A percentile compares a stretch with the other conserved stretches of the same genome.
Conservation (phyloP, 176 grass and related monocot genomes). For the Juncus inflexus region DNA sequence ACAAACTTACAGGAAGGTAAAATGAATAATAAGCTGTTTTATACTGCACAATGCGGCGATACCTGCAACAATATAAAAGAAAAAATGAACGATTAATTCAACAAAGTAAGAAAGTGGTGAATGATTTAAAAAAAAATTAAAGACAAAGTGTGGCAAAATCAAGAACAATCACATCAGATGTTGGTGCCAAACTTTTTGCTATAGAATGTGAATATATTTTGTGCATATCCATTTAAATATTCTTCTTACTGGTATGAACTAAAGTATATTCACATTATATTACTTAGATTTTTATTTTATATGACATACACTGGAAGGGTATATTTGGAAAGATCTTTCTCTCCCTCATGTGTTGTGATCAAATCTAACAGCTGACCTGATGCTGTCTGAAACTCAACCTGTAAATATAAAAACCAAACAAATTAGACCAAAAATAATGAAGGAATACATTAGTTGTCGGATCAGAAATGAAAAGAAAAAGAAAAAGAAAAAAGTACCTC, state of each 20-base stretch:
- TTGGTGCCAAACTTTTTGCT: conserved; percentile 1
- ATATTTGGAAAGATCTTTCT: conserved; percentile 85
- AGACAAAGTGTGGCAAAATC: neutral
- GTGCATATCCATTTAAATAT: too few species aligned
- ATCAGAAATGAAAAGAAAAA: neutral
- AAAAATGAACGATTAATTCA: too few species aligned
- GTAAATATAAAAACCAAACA: conserved; percentile 22
- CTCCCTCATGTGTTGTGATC: conserved; percentile 97
- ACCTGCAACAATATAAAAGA: conserved; percentile 39
- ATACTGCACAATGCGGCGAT: conserved; percentile 88
- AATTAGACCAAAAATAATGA: neutral
- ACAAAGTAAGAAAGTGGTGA: conserved; percentile 16
- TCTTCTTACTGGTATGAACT: too few species aligned
- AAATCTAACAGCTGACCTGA: conserved; percentile 93
- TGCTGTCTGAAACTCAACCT: conserved; percentile 99
- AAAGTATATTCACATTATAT: too few species aligned
- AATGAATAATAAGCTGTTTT: conserved; percentile 99
- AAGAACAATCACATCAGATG: conserved; percentile 18
- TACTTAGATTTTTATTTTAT: conserved; percentile 5
- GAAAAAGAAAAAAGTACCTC: conserved; percentile 52
- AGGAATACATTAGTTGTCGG: neutral
- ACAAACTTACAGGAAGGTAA: conserved; percentile 79
- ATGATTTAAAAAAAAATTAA: conserved; percentile 28
- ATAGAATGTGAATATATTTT: too few species aligned
- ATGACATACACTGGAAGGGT: conserved; percentile 68